Evolutionary conservation across 371 early-diverging fungal species (phyloP), one percentile per base, ranked within the genome.

Genomic region (Mucor lusitanicus): DNA sequence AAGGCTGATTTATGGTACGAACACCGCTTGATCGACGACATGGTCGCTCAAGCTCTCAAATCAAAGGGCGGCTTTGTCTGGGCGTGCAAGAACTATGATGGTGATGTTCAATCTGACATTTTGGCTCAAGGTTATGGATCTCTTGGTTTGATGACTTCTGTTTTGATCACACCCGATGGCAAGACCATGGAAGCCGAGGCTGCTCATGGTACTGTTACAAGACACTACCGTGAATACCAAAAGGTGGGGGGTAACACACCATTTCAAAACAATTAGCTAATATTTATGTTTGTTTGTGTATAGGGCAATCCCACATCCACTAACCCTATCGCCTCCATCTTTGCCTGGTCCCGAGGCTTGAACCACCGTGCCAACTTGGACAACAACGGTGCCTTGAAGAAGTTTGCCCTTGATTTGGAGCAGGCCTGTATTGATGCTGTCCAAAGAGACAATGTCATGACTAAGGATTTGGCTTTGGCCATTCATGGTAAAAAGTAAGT

Each of bases 41-140:
- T 96, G 95, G 96, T 97, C 71, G 97, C 97, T 21, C 95, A 96
- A 83, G 92, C 91, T 53, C 82, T 97, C 74, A 97, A 97, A 82
- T 93, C 94, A 67, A 81, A 87, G 63, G 97, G 97, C 63, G 95
- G 95, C 13, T 95, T 95, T 64, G 91, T 97, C 21, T 94, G 95
- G 91, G 96, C 97, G 6, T 89, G 90, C 83, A 95, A 95, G 85
- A 96, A 96, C 88, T 95, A 94, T 72, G 94, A 95, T 71, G 95
- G 95, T 71, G 93, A 94, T 82, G 94, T 95, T 21, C 94, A 95
- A 77, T 95, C 95, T 35, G 96, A 96, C 81, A 88, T 94, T 64
- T 82, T 96, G 28, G 96, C 96, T 21, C 96, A 96, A 82, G 96
- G 93, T 56, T 92, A 88, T 69, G 93, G 93, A 46, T 92, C 92